A percentile compares a stretch with the other conserved stretches of the same genome.
Conservation (phyloP, 2,329 filamentous ascomycete genomes). For the Blastomyces gilchristii region DNA sequence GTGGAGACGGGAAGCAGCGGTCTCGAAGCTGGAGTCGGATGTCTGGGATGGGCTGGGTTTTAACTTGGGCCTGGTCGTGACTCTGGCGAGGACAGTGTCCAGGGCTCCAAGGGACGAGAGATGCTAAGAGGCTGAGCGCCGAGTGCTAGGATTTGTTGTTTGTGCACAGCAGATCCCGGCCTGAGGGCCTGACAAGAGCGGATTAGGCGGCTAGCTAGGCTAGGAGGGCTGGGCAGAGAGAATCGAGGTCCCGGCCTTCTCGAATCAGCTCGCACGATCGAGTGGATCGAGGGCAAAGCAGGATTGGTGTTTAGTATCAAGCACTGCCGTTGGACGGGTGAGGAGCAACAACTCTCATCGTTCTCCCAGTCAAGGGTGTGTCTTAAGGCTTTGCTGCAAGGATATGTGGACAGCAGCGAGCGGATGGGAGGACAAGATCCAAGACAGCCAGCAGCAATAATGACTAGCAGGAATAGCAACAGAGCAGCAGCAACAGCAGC, state of each 20-base stretch:
- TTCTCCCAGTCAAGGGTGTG: not conserved
- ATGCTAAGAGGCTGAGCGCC: not conserved
- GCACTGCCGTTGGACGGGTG: not conserved
- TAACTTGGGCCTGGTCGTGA: not conserved
- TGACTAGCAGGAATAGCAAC: not conserved
- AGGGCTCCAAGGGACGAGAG: not conserved
- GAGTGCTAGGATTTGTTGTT: not conserved
- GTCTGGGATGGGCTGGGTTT: slow-evolving; percentile 7
- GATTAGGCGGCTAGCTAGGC: not conserved
- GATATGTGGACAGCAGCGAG: not conserved
- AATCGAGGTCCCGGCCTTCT: not conserved
- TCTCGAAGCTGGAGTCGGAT: not conserved
- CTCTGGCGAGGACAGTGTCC: not conserved
- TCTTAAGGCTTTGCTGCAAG: not conserved
- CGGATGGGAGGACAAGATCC: not conserved
- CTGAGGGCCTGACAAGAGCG: not conserved
- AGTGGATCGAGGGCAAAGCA: not conserved
- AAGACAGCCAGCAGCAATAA: not conserved
- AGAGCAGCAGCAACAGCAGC: not conserved
- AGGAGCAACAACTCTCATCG: not conserved
- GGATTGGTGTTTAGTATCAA: not conserved
- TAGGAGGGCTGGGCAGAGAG: not conserved
- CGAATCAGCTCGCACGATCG: not conserved
- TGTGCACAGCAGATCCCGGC: not conserved
- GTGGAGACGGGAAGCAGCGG: not conserved